These are phyloP conservation scores for Hyaloscypha hepaticicola DNA, from an alignment of 495 filamentous ascomycete genomes.

Conservation along the genomic window DNA sequence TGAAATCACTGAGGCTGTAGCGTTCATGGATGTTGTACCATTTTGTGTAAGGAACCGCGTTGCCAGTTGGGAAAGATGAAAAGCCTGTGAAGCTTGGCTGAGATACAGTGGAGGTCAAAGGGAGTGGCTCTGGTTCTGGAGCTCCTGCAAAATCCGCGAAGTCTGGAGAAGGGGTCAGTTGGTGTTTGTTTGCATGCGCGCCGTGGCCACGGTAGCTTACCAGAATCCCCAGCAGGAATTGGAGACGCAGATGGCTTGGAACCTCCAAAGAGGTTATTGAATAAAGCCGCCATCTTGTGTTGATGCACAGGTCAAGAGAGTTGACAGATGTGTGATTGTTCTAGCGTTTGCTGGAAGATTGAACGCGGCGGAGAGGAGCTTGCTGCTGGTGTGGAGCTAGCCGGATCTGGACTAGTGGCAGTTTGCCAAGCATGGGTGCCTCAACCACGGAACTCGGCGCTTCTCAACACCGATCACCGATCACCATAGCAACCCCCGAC, in stretches of 20 bases:
- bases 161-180: constrained; percentile 45
- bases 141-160: constrained; percentile 78
- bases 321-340: not conserved
- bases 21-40: constrained; percentile 98
- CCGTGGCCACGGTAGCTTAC: constrained; percentile 44
- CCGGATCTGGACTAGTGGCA: not conserved
- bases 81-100: constrained; percentile 17
- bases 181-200: constrained; percentile 10
- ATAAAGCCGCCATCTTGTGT: constrained; percentile 60
- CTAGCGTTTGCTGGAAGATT: not conserved
- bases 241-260: constrained; percentile 52
- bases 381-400: not conserved
- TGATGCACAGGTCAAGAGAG: constrained; percentile 11
- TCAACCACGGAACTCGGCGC: too few relatives aligned
- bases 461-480: not conserved
- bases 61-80: constrained; percentile 44
- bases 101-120: constrained; percentile 37
- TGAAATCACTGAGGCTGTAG: constrained; percentile 74
- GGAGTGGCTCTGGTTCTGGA: constrained; percentile 58
- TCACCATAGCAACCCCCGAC: not conserved
- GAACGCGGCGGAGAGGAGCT: not conserved
- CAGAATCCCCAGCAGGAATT: constrained; percentile 54
- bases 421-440: not conserved
- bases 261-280: constrained; percentile 69
- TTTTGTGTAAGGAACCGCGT: constrained; percentile 70